phyloP scores from a whole-genome alignment of 2,329 filamentous ascomycete genomes.

The Penicillium fuscoglaucum region DNA sequence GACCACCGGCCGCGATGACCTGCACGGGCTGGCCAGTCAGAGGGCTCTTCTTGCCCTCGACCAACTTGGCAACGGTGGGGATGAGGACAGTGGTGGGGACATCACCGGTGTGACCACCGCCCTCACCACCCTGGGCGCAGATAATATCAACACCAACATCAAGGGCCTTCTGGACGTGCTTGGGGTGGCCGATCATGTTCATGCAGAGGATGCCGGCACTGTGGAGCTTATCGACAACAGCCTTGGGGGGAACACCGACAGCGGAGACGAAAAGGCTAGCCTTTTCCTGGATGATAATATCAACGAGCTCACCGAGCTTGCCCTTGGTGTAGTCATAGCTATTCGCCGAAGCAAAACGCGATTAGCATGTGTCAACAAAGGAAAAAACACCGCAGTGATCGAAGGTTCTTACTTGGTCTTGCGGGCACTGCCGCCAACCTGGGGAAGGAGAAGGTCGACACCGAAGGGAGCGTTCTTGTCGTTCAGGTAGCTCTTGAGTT shows the following conservation, averaged over 20 bases:
- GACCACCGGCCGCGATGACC: slow-evolving; percentile 89
- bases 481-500: slow-evolving; percentile 82
- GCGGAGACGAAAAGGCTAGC: slow-evolving; percentile 95
- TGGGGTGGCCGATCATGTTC: slow-evolving; percentile 99
- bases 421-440: slow-evolving; percentile 89
- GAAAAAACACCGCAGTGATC: neutral
- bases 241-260: slow-evolving; percentile 87
- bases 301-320: slow-evolving; percentile 86
- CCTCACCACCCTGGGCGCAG: slow-evolving; percentile 97
- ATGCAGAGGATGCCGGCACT: slow-evolving; percentile 87
- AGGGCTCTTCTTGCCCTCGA: slow-evolving; percentile 77
- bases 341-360: slow-evolving; percentile 14
- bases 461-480: slow-evolving; percentile 96
- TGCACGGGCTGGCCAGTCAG: slow-evolving; percentile 85
- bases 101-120: slow-evolving; percentile 93
- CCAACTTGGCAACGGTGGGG: slow-evolving; percentile 81
- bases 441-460: slow-evolving; percentile 88
- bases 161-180: slow-evolving; percentile 96
- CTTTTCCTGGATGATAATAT: slow-evolving; percentile 89
- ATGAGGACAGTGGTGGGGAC: slow-evolving; percentile 90
- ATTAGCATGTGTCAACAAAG: slow-evolving; percentile 9
- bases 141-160: slow-evolving; percentile 92
- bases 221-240: slow-evolving; percentile 88
- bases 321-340: slow-evolving; percentile 99
- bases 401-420: slow-evolving; percentile 74